Evolutionary conservation across 225 moss, liverwort and hornwort genomes (phyloP), one percentile per base, ranked within the genome.

Genomic region (Ulota crispa): DNA sequence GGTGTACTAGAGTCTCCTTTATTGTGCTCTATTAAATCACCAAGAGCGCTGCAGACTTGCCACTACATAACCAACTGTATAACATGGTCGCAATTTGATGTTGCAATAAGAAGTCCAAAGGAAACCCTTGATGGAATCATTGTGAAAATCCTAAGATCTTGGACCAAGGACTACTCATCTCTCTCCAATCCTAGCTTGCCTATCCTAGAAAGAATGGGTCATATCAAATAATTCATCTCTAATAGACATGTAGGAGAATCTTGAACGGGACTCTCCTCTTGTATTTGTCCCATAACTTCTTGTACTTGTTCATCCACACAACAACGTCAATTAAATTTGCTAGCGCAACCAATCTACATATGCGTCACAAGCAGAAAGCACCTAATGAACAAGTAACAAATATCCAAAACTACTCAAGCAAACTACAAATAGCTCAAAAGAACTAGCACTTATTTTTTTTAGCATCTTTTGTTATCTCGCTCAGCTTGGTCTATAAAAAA

Each of bases 261-360:
- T 91, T 91, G 81, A 87, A 87, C 27, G 89, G 90, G n/a, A n/a
- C n/a, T n/a, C n/a, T n/a, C n/a, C n/a, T n/a, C n/a, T n/a, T n/a
- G n/a, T n/a, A n/a, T n/a, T 87, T 87, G 21, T 94, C 93, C 94
- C 98, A 99, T 65, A 92, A 96, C 86, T 91, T 99, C 70, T 91
- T 91, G 80, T 99, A 97, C 82, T 93, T 94, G 93, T 50, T 77
- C 45, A 84, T 28, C 42, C 28, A 54, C 60, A 36, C 21, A 10
- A 63, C 45, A 28, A 3, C 13, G 54, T 76, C 31, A 24, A 50
- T 77, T 36, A 67, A 54, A 30, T 37, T n/a, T 1, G 43, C 34
- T 8, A 13, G 47, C 60, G 34, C 27, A 82, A 15, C 13, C 2
- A 27, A 75, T 73, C 43, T 65, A n/a, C 67, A 57, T 3, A n/a